A percentile compares a stretch with the other conserved stretches of the same genome.
Evolutionary conservation across 345 rosid species (phyloP).

Genomic region (Garcia nutans): DNA sequence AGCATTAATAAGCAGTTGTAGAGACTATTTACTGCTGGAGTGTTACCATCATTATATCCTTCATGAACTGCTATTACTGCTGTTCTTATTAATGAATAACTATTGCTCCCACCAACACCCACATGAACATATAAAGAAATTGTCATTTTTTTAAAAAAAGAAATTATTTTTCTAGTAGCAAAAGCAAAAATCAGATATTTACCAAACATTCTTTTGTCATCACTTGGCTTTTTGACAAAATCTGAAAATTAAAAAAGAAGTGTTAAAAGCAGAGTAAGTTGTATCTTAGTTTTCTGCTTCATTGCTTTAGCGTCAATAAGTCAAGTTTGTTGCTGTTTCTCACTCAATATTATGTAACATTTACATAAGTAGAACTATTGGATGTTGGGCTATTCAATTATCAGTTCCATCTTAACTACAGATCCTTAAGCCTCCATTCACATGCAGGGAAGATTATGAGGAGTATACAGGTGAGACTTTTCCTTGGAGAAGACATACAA

Average conservation of each 20-base stretch:
- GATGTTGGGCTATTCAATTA: conserved; percentile 4
- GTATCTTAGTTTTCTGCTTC: neutral
- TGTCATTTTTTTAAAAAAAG: neutral
- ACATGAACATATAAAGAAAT: neutral
- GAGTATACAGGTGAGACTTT: conserved; percentile 53
- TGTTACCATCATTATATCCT: neutral
- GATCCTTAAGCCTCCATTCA: conserved; percentile 4
- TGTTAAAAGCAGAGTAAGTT: neutral
- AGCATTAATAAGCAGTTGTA: neutral
- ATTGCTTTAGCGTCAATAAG: conserved; percentile 9
- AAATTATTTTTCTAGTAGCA: neutral
- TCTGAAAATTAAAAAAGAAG: neutral
- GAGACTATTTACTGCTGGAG: neutral
- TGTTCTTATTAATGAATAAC: neutral
- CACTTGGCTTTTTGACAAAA: neutral
- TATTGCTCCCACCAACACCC: neutral
- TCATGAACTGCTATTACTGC: neutral
- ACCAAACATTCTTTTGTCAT: neutral
- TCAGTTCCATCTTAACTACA: neutral
- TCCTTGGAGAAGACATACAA: conserved; percentile 78
- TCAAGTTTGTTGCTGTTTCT: conserved; percentile 13
- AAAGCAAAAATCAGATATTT: neutral
- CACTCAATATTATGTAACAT: neutral
- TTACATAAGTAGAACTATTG: conserved; percentile 5
- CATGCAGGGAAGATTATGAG: conserved; percentile 62